A percentile compares a stretch with the other conserved stretches of the same genome.
Conservation (phyloP, 2,329 filamentous ascomycete genomes). For the Trichophyton benhamiae region DNA sequence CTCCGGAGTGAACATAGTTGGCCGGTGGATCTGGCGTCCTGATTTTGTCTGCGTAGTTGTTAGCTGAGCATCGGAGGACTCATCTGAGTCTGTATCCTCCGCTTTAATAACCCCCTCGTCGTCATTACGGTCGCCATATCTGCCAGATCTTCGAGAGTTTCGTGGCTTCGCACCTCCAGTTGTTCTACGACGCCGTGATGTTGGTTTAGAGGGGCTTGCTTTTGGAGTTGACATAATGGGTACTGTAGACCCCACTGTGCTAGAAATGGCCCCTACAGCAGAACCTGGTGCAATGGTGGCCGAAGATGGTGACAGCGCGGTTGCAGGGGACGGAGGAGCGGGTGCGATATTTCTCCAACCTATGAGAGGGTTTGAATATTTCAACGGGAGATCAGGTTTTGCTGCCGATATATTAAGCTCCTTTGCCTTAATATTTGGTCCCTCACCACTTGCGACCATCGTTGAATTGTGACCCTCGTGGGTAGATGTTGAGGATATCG, state of each 20-base stretch:
- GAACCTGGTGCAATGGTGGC: not conserved
- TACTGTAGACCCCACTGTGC: not conserved
- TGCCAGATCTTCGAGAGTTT: slow-evolving; percentile 12
- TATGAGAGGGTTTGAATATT: not conserved
- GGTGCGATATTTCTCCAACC: slow-evolving; percentile 6
- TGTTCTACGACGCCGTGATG: slow-evolving; percentile 2
- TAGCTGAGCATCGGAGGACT: slow-evolving; percentile 39
- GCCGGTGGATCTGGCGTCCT: slow-evolving; percentile 56
- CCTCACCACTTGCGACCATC: not conserved
- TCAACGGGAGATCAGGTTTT: slow-evolving; percentile 1
- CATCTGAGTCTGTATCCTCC: slow-evolving; percentile 28
- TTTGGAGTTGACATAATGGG: not conserved
- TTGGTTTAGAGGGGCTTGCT: not conserved
- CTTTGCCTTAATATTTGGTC: not conserved
- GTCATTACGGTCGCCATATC: slow-evolving; percentile 18
- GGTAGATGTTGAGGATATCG: slow-evolving; percentile 6
- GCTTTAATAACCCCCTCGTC: slow-evolving; percentile 25
- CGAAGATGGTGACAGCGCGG: not conserved
- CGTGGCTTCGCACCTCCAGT: slow-evolving; percentile 2
- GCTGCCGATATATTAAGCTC: not conserved
- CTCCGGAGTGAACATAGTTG: slow-evolving; percentile 41
- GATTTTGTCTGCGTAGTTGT: slow-evolving; percentile 60
- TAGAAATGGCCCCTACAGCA: not conserved
- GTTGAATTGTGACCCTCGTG: not conserved
- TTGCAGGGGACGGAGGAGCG: not conserved